phyloP scores from a whole-genome alignment of 192 early-diverging fungal species.

The Neocallimastix lanati region DNA sequence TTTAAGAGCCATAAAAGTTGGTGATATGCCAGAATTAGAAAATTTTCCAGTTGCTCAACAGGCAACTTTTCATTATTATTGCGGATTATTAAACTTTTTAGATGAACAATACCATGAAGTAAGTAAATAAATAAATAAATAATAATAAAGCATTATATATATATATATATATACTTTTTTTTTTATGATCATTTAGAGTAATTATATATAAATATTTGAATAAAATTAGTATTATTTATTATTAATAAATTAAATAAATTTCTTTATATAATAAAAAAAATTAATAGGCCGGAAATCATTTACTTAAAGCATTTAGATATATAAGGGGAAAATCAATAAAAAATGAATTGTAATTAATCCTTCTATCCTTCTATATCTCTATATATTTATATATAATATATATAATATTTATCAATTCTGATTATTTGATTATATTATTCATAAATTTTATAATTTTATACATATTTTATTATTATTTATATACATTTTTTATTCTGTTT shows the following conservation, averaged over 20 bases:
- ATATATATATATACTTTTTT: neutral
- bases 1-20: slow-evolving; percentile 43
- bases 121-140: too few species aligned
- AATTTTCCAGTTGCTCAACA: slow-evolving; percentile 71
- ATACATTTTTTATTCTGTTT: too few species aligned
- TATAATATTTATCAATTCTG: too few species aligned
- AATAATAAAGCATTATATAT: too few species aligned
- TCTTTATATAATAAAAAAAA: neutral
- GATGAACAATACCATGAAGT: slow-evolving; percentile 60
- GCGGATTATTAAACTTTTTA: slow-evolving; percentile 68
- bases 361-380: neutral
- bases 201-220: too few species aligned
- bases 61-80: slow-evolving; percentile 71
- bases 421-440: too few species aligned
- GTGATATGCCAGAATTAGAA: slow-evolving; percentile 54
- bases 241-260: too few species aligned
- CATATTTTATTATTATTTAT: too few species aligned
- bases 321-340: neutral
- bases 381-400: neutral
- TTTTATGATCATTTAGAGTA: neutral
- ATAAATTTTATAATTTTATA: too few species aligned
- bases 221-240: too few species aligned
- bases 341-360: neutral
- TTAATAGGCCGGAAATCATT: neutral
- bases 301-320: neutral